These are phyloP conservation scores for Diaporthe nobilis DNA, from an alignment of 2,329 filamentous ascomycete genomes.

Conservation along the genomic window DNA sequence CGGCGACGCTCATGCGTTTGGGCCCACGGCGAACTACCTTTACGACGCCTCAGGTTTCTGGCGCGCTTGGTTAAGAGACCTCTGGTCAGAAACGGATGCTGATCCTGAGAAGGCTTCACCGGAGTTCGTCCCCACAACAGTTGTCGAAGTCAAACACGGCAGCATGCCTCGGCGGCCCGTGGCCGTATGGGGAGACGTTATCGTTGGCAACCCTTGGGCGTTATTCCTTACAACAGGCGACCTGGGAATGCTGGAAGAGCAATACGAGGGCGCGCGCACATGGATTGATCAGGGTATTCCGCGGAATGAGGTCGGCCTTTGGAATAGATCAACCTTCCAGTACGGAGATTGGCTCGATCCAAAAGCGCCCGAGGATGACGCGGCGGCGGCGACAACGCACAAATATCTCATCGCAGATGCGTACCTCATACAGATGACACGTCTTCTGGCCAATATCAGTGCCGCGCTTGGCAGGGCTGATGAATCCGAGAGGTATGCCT, in stretches of 20 bases:
- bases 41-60: slow-evolving; percentile 58
- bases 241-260: slow-evolving; percentile 43
- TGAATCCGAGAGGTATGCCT: background rate
- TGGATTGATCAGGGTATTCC: slow-evolving; percentile 50
- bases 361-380: slow-evolving; percentile 44
- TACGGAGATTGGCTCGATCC: slow-evolving; percentile 53
- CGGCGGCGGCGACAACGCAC: background rate
- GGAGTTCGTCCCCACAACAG: background rate
- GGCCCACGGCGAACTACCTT: slow-evolving; percentile 56
- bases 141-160: background rate
- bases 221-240: slow-evolving; percentile 1
- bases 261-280: slow-evolving; percentile 48
- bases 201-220: slow-evolving; percentile 16
- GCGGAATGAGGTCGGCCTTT: slow-evolving; percentile 47
- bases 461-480: background rate
- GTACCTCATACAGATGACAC: slow-evolving; percentile 26
- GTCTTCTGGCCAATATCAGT: slow-evolving; percentile 15
- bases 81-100: slow-evolving; percentile 50
- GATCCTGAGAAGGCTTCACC: background rate
- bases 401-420: slow-evolving; percentile 19
- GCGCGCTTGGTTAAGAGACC: slow-evolving; percentile 57
- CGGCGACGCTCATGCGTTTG: slow-evolving; percentile 59
- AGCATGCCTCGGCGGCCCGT: slow-evolving; percentile 10
- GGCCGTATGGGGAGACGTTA: slow-evolving; percentile 12
- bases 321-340: slow-evolving; percentile 46